These are phyloP conservation scores for Luzula sylvatica DNA, from an alignment of 176 grass and related monocot species.

Conservation along the genomic window DNA sequence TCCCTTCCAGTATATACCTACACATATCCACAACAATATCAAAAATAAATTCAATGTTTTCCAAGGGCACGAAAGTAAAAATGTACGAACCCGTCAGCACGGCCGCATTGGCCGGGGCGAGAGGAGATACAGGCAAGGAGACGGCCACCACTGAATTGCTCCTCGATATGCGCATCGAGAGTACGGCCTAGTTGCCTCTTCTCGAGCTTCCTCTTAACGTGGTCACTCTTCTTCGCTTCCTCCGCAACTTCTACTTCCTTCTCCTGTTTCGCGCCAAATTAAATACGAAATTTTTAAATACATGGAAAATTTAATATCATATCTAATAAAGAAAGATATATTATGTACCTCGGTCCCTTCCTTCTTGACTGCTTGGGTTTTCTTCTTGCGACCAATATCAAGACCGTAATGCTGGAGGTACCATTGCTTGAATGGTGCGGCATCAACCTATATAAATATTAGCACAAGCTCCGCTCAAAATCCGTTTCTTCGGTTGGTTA, in stretches of 20 bases:
- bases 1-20: slow-evolving; percentile 86
- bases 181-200: slow-evolving; percentile 54
- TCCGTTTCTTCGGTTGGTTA: too few species aligned
- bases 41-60: too few species aligned
- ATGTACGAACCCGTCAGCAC: too few species aligned
- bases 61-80: too few species aligned
- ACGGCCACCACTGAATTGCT: slow-evolving; percentile 71
- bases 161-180: slow-evolving; percentile 69
- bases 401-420: slow-evolving; percentile 86
- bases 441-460: slow-evolving; percentile 86
- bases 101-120: too few species aligned
- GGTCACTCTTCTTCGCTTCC: slow-evolving; percentile 69
- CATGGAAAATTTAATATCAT: neutral
- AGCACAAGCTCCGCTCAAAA: too few species aligned
- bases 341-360: slow-evolving; percentile 36
- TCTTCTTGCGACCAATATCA: slow-evolving; percentile 88
- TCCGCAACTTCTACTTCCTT: slow-evolving; percentile 54
- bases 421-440: slow-evolving; percentile 86
- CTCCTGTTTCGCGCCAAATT: neutral
- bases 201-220: slow-evolving; percentile 62
- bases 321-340: neutral
- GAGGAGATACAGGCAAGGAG: slow-evolving; percentile 13
- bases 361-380: slow-evolving; percentile 38
- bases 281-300: neutral
- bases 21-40: too few species aligned